Base-by-base conservation (phyloP, 2,329 filamentous ascomycete genomes). In the Westerdykella sp. region DNA sequence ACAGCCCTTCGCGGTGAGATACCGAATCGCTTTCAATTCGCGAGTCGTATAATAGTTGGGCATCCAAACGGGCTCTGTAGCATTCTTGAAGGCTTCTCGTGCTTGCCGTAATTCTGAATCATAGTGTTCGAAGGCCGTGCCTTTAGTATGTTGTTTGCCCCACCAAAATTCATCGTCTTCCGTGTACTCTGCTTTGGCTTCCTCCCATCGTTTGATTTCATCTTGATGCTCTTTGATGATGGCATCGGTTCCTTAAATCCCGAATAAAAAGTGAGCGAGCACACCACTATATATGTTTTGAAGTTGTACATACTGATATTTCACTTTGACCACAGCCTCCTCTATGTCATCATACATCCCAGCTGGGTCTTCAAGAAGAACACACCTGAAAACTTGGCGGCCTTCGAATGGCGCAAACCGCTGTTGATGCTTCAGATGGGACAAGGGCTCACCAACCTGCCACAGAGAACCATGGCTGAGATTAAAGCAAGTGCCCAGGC, bases 241-340 rank as follows among this genome's bases (percentile, higher is more conserved):
- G 3, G n/a, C n/a, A n/a, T n/a, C n/a, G n/a, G n/a, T n/a, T n/a
- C n/a, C n/a, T n/a, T n/a, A n/a, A n/a, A n/a, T n/a, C n/a, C n/a
- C n/a, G n/a, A n/a, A n/a, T n/a, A n/a, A n/a, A n/a, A n/a, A n/a
- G n/a, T n/a, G n/a, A n/a, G n/a, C n/a, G 4, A 32, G 30, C 14
- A 32, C 12, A 14, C 3, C 12, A 6, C 12, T 14, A 6, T 3
- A 4, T 32, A 7, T 32, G 6, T 32, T 12, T 5, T 14, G 12
- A 35, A 18, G n/a, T 7, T 35, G 32, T 35, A 36, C 43, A 4
- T 39, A 48, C 46, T 49, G 44, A 37, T 39, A 46, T 18, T 44
- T 49, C 4, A 49, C 28, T 16, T 46, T 49, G 14, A 49, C 31
- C 2, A 46, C 43, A 25, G 43, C 40, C 22, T 41, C 39, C 13